Evolutionary conservation across 768 basidiomycete genomes (phyloP).

Genomic region (Auricularia sp.): DNA sequence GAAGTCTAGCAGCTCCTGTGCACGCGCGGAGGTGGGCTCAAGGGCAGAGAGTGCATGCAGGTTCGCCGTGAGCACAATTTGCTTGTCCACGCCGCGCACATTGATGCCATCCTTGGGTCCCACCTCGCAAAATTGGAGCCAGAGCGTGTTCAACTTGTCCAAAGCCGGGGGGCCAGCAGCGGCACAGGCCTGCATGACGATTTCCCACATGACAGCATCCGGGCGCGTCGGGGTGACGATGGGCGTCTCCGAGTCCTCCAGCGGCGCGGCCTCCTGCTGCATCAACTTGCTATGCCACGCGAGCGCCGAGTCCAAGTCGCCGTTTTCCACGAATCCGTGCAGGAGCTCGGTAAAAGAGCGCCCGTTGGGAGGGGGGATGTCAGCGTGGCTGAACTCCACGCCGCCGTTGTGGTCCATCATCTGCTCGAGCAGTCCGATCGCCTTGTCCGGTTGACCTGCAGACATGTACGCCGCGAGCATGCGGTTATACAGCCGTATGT

Average conservation of each 20-base stretch:
- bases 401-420: constrained; percentile 48
- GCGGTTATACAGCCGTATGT: constrained; percentile 54
- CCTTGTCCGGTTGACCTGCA: constrained; percentile 49
- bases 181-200: constrained; percentile 52
- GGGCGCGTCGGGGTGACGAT: constrained; percentile 40
- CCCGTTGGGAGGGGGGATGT: constrained; percentile 46
- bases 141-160: constrained; percentile 47
- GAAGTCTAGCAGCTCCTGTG: constrained; percentile 17
- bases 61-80: constrained; percentile 36
- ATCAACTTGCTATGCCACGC: constrained; percentile 64
- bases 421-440: constrained; percentile 51
- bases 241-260: constrained; percentile 30
- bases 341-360: constrained; percentile 59
- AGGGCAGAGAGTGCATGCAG: constrained; percentile 6
- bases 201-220: constrained; percentile 40
- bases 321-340: constrained; percentile 48
- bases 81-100: constrained; percentile 29
- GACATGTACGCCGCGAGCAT: constrained; percentile 72
- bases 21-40: neutral
- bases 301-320: constrained; percentile 54
- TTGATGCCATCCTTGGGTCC: constrained; percentile 25
- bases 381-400: constrained; percentile 22
- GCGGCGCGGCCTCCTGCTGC: constrained; percentile 24
- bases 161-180: constrained; percentile 28
- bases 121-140: constrained; percentile 27